These are phyloP conservation scores for Diplodia sapinea DNA, from an alignment of 2,329 filamentous ascomycete genomes.

Conservation along the genomic window DNA sequence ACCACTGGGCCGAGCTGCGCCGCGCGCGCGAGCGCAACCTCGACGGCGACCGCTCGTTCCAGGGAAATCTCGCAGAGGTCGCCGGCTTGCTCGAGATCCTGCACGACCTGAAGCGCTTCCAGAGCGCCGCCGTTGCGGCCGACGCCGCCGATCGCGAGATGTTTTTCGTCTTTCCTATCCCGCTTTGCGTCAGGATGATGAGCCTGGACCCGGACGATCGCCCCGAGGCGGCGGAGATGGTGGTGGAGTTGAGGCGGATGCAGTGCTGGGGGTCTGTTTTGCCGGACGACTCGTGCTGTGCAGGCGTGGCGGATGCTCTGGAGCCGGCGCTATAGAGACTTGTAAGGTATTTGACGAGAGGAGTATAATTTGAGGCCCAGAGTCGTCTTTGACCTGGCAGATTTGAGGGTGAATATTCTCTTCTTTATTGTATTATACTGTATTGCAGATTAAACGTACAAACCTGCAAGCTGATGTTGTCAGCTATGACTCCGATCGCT, in stretches of 20 bases:
- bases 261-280: too few relatives aligned
- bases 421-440: neutral
- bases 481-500: too few relatives aligned
- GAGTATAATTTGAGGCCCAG: neutral
- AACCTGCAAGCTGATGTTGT: neutral
- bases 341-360: neutral
- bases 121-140: too few relatives aligned
- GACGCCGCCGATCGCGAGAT: neutral
- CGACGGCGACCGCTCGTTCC: neutral
- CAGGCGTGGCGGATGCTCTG: too few relatives aligned
- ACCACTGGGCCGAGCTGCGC: neutral
- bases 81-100: neutral
- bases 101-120: neutral
- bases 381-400: too few relatives aligned
- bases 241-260: too few relatives aligned
- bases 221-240: too few relatives aligned
- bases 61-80: neutral
- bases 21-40: neutral
- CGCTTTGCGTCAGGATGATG: too few relatives aligned
- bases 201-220: too few relatives aligned
- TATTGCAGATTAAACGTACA: neutral
- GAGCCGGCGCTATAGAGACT: too few relatives aligned
- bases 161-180: neutral
- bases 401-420: too few relatives aligned
- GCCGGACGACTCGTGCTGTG: too few relatives aligned